phyloP scores from a whole-genome alignment of 306 rosid genomes.

The Boehmeria nivea region DNA sequence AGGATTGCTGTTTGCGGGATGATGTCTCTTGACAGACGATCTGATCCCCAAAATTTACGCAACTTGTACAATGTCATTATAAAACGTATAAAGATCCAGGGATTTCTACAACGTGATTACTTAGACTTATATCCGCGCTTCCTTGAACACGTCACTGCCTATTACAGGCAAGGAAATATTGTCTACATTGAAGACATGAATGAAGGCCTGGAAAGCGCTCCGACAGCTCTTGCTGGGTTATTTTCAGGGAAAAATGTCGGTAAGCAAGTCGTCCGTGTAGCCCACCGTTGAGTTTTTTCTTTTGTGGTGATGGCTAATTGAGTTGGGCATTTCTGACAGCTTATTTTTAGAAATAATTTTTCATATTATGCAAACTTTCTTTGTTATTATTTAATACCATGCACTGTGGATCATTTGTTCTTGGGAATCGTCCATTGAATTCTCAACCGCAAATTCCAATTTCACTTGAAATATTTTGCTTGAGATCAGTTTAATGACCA shows the following conservation, averaged over 20 bases:
- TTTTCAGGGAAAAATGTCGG: conserved; percentile 44
- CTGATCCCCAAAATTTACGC: conserved; percentile 26
- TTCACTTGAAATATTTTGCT: too few relatives aligned
- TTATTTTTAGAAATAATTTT: too few relatives aligned
- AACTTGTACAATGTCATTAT: conserved; percentile 27
- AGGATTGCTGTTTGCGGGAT: conserved; percentile 46
- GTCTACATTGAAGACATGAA: conserved; percentile 44
- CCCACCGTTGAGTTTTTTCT: conserved; percentile 9
- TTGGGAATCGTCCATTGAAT: too few relatives aligned
- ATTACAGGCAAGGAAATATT: conserved; percentile 39
- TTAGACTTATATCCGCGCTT: conserved; percentile 30
- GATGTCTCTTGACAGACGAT: conserved; percentile 39
- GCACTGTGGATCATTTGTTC: too few relatives aligned
- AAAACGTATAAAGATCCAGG: conserved; percentile 40
- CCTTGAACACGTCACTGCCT: conserved; percentile 28
- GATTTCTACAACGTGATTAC: conserved; percentile 38
- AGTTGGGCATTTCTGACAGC: too few relatives aligned
- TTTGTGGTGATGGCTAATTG: too few relatives aligned
- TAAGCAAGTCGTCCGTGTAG: conserved; percentile 36
- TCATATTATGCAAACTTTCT: too few relatives aligned
- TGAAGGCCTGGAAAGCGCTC: conserved; percentile 46
- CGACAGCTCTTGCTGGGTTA: conserved; percentile 43
- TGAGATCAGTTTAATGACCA: too few relatives aligned
- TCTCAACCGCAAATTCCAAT: too few relatives aligned
- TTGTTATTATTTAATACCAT: too few relatives aligned